phyloP scores from a whole-genome alignment of 371 early-diverging fungal genomes.

The Amoeboaphelidium protococcarum region DNA sequence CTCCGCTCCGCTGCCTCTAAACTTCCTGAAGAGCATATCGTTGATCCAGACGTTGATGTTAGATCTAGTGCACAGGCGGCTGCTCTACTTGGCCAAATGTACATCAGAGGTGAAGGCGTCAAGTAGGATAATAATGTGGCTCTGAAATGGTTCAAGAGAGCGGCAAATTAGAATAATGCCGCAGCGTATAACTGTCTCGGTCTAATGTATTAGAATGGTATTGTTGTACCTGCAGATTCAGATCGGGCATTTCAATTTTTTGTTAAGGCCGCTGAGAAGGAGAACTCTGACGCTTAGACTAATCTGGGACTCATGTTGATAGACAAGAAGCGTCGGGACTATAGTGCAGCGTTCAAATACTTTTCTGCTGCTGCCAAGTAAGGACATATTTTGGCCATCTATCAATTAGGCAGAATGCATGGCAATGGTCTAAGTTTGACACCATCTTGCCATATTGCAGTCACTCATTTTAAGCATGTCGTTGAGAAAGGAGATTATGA shows the following conservation, averaged over 20 bases:
- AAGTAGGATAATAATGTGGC: no score
- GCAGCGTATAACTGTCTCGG: no score
- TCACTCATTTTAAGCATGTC: constrained; percentile 39
- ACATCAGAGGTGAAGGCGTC: no score
- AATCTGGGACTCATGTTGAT: constrained; percentile 13
- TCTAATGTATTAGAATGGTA: no score
- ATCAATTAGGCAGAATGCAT: constrained; percentile 38
- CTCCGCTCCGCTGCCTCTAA: no score
- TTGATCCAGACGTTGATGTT: no score
- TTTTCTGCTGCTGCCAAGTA: constrained; percentile 11
- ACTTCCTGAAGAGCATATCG: no score
- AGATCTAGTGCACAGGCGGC: no score
- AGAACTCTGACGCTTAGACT: constrained; percentile 18
- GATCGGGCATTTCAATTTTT: constrained; percentile 12
- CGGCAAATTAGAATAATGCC: no score
- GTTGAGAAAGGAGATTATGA: constrained; percentile 55
- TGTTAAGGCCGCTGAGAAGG: constrained; percentile 18
- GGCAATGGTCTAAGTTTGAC: constrained; percentile 13
- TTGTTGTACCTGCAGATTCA: background rate
- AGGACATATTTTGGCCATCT: constrained; percentile 41
- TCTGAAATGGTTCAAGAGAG: no score
- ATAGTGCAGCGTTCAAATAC: constrained; percentile 8
- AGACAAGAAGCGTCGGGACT: constrained; percentile 4
- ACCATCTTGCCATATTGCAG: constrained; percentile 22
- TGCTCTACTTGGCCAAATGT: no score